These are phyloP conservation scores for Chytriomyces confervae DNA, from an alignment of 192 early-diverging fungal species.

Conservation along the genomic window DNA sequence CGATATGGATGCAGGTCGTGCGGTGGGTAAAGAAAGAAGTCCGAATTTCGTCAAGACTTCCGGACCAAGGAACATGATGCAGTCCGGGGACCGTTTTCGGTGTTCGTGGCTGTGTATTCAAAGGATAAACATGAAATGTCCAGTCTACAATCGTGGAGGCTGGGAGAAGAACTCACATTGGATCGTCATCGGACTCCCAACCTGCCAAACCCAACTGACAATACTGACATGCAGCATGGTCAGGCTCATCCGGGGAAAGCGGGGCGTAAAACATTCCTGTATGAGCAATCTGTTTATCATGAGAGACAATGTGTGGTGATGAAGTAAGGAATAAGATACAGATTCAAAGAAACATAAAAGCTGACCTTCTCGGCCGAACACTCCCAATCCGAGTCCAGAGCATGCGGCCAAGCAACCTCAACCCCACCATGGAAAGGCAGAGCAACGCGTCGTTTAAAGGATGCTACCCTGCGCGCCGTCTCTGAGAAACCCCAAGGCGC, in stretches of 20 bases:
- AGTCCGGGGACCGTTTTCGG: slow-evolving; percentile 17
- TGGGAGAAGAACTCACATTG: slow-evolving; percentile 10
- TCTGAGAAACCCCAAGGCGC: too few species aligned
- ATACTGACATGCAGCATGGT: slow-evolving; percentile 29
- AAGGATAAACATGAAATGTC: background rate
- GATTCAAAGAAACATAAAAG: background rate
- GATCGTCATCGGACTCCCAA: slow-evolving; percentile 32
- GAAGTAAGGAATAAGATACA: too few species aligned
- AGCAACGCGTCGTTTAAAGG: too few species aligned
- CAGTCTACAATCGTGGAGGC: background rate
- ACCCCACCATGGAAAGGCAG: background rate
- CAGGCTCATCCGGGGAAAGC: slow-evolving; percentile 11
- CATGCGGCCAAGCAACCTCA: slow-evolving; percentile 20
- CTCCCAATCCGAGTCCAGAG: background rate
- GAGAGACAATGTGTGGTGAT: too few species aligned
- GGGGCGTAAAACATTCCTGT: slow-evolving; percentile 30
- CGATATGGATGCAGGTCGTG: too few species aligned
- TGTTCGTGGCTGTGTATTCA: slow-evolving; percentile 31
- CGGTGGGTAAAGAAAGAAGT: too few species aligned
- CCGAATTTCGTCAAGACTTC: background rate
- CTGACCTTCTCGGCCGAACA: slow-evolving; percentile 29
- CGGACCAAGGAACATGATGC: slow-evolving; percentile 33
- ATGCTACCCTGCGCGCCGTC: too few species aligned
- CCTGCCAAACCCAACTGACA: slow-evolving; percentile 30
- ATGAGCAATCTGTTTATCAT: slow-evolving; percentile 5